These are phyloP conservation scores for Pelargonium myrrhifolium DNA, from an alignment of 441 rosid species.

Conservation along the genomic window DNA sequence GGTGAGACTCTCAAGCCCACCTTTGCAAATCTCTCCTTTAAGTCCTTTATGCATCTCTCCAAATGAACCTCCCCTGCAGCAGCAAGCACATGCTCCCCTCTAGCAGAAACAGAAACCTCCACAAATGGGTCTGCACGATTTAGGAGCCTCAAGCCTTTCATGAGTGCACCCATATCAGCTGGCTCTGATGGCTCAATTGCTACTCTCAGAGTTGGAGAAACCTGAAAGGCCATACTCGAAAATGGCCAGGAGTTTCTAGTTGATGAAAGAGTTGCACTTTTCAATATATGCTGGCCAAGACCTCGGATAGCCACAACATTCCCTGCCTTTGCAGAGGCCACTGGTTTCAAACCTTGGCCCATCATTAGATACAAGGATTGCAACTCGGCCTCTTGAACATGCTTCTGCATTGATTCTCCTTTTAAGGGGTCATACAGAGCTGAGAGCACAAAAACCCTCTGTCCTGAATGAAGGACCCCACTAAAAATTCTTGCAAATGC, in stretches of 20 bases:
- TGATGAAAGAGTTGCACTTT: constrained; percentile 84
- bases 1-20: constrained; percentile 77
- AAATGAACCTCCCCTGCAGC: constrained; percentile 96
- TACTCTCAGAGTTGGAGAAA: constrained; percentile 79
- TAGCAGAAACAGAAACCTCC: constrained; percentile 75
- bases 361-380: constrained; percentile 87
- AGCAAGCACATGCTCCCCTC: constrained; percentile 89
- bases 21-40: constrained; percentile 84
- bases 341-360: constrained; percentile 88
- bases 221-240: constrained; percentile 90
- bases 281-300: constrained; percentile 85
- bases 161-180: constrained; percentile 62
- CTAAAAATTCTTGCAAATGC: constrained; percentile 94
- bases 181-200: constrained; percentile 94
- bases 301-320: constrained; percentile 85
- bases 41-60: constrained; percentile 82
- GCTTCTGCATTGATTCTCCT: constrained; percentile 63
- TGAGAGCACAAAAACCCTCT: constrained; percentile 66
- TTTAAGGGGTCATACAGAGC: constrained; percentile 75
- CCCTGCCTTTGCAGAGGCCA: constrained; percentile 73
- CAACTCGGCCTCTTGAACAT: constrained; percentile 76
- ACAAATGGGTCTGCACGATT: constrained; percentile 95
- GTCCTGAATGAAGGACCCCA: constrained; percentile 58
- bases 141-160: constrained; percentile 80
- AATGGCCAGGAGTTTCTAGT: constrained; percentile 88